Evolutionary conservation across 2,329 filamentous ascomycete genomes (phyloP), one percentile per base, ranked within the genome.

Genomic region (Xylariaceae sp.): DNA sequence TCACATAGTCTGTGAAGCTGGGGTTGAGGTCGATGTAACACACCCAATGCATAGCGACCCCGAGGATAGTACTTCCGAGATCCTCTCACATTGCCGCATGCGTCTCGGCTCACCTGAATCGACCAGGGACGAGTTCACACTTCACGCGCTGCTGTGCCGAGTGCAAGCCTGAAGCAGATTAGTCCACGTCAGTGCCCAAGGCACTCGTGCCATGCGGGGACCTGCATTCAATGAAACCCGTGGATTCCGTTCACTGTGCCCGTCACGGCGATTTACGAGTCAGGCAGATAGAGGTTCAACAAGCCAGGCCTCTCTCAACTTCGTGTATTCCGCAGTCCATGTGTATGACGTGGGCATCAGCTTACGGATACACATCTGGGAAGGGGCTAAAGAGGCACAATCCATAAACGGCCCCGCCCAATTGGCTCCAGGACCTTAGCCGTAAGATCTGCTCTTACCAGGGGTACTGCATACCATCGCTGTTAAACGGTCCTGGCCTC

Each of bases 1-100:
- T 62, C 59, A 53, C 56, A 45, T n/a, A 45, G 56, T 54, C 54
- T 61, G 59, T 59, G 59, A 59, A 47, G 47, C 54, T 47, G 62
- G 63, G 62, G 55, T 51, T 45, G n/a, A 58, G 55, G 52, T 67
- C 56, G 59, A 68, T 70, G 67, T 65, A 67, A 70, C 68, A 63
- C 68, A 67, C 64, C 65, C 23, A 30, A 18, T 64, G 67, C 67
- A 69, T 62, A 58, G 49, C 57, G 30, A 56, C 55, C 66, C 66
- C 65, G 64, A 67, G 59, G 63, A 59, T 64, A 45, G 65, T 64
- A 63, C 65, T 69, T 68, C 23, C 66, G 60, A 64, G 53, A 65
- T 63, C 51, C 57, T 62, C 61, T 59, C 66, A 63, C 59, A 64
- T 65, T 66, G 66, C 67, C 66, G 67, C 66, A 68, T 62, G 61